These are phyloP conservation scores for Zygosaccharomyces sapae DNA, from an alignment of 1,139 yeast species.

Conservation along the genomic window DNA sequence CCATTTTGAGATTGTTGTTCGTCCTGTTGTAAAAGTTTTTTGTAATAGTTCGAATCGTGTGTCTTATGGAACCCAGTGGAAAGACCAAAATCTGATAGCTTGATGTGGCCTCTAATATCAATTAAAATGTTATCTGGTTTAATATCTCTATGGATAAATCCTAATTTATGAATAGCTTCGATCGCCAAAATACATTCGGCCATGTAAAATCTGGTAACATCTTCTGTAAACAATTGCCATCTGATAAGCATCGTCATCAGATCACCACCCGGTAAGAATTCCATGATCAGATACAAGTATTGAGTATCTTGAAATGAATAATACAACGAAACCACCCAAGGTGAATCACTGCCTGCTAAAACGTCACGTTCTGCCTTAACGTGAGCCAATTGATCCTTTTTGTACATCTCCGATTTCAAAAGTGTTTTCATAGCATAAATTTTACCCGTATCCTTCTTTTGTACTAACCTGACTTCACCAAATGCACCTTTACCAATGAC, in stretches of 20 bases:
- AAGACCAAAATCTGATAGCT: slow-evolving; percentile 75
- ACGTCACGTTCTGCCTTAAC: slow-evolving; percentile 86
- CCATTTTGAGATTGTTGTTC: slow-evolving; percentile 30
- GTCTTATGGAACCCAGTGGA: slow-evolving; percentile 85
- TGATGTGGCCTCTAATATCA: slow-evolving; percentile 75
- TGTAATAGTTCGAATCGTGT: slow-evolving; percentile 74
- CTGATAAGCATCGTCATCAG: slow-evolving; percentile 82
- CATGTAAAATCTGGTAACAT: slow-evolving; percentile 77
- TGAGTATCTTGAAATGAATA: slow-evolving; percentile 78
- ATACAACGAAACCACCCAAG: slow-evolving; percentile 80
- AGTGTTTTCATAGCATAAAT: slow-evolving; percentile 82
- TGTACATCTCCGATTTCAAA: slow-evolving; percentile 75
- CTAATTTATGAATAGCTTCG: slow-evolving; percentile 75
- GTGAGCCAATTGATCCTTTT: slow-evolving; percentile 77
- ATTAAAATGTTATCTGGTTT: slow-evolving; percentile 81
- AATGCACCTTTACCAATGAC: slow-evolving; percentile 86
- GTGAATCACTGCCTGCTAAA: slow-evolving; percentile 78
- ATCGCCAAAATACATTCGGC: slow-evolving; percentile 84
- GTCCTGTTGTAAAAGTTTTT: slow-evolving; percentile 65
- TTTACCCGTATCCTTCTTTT: slow-evolving; percentile 75
- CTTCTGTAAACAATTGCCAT: slow-evolving; percentile 84
- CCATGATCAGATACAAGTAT: slow-evolving; percentile 75
- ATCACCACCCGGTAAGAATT: slow-evolving; percentile 82
- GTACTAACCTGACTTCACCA: slow-evolving; percentile 82
- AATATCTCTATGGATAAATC: slow-evolving; percentile 76